Evolutionary conservation across 148 eudicot species (phyloP).

Genomic region (Euryodendron excelsum): DNA sequence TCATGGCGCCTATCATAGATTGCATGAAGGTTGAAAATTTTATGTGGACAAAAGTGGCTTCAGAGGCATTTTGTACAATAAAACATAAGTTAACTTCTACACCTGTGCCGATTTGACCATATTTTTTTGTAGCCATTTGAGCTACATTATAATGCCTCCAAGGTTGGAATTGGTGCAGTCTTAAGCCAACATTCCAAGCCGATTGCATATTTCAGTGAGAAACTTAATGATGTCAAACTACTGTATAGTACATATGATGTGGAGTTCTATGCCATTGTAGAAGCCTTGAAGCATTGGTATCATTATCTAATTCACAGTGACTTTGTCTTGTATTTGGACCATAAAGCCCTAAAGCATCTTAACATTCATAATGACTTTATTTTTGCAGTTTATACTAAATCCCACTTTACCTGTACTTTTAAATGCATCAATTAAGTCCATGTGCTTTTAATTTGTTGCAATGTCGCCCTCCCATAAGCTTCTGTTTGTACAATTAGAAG

Average conservation of each 20-base stretch:
- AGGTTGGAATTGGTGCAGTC: not conserved
- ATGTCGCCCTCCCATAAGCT: no score
- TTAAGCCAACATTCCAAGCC: not conserved
- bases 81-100: not conserved
- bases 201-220: not conserved
- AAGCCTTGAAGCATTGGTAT: not conserved
- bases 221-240: not conserved
- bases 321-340: not conserved
- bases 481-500: no score
- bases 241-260: not conserved
- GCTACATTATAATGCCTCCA: not conserved
- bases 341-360: not conserved
- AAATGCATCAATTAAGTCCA: no score
- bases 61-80: not conserved
- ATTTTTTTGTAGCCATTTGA: not conserved
- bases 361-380: no score
- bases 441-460: no score
- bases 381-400: no score
- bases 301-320: not conserved
- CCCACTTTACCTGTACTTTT: no score
- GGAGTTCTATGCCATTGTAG: not conserved
- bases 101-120: not conserved
- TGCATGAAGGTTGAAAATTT: not conserved
- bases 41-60: not conserved
- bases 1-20: not conserved